These are phyloP conservation scores for Echinosophora koreensis DNA, from an alignment of 306 rosid species.

Conservation along the genomic window DNA sequence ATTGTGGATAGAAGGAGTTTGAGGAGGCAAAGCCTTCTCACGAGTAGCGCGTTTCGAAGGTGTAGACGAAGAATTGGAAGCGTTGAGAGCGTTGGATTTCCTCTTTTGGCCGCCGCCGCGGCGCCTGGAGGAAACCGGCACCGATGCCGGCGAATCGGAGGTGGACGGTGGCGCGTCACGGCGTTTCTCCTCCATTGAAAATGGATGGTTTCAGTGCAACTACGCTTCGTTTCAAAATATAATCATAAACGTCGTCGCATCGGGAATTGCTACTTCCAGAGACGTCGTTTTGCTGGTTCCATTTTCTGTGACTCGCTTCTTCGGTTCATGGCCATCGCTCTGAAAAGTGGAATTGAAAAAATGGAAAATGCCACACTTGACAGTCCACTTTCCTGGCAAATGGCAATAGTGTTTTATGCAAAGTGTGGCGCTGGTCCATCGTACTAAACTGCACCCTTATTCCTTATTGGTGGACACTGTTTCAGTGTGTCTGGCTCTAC, in stretches of 20 bases:
- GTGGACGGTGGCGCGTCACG: slow-evolving; percentile 61
- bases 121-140: slow-evolving; percentile 72
- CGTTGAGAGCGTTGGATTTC: slow-evolving; percentile 57
- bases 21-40: slow-evolving; percentile 67
- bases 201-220: slow-evolving; percentile 12
- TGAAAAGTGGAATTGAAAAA: background rate
- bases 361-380: no score
- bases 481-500: no score
- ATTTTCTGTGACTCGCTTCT: background rate
- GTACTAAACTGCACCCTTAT: background rate
- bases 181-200: slow-evolving; percentile 85
- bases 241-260: background rate
- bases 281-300: background rate
- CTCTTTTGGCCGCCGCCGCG: slow-evolving; percentile 76
- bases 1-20: slow-evolving; percentile 70
- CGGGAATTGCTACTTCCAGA: slow-evolving; percentile 25
- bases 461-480: background rate
- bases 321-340: background rate
- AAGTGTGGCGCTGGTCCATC: slow-evolving; percentile 3
- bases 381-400: no score
- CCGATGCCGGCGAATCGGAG: slow-evolving; percentile 64
- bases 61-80: slow-evolving; percentile 64
- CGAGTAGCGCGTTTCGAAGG: slow-evolving; percentile 87
- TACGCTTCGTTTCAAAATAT: background rate
- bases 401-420: no score